Base-by-base conservation (phyloP, 306 rosid species). In the Senna siamea region DNA sequence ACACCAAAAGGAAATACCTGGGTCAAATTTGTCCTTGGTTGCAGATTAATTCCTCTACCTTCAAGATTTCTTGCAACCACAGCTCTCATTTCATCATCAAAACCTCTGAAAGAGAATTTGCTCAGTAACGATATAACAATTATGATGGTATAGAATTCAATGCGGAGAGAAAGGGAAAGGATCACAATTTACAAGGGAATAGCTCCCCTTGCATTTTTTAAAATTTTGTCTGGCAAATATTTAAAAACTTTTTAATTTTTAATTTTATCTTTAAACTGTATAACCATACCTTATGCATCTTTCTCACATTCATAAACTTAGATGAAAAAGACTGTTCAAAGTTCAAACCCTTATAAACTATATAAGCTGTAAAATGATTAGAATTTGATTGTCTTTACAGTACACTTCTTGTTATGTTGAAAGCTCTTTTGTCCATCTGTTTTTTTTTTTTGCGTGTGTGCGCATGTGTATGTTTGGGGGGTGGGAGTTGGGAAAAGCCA, bases 61-160 rank as follows among this genome's bases (percentile, higher is more conserved):
- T 94, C 99, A 56, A 94, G 92, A 79, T 89, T 94, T 82, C 96
- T 90, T 72, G 99, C 96, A 54, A 89, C 97, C 43, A 84, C 93
- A 22, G 96, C 93, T 79, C 99, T 91, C 96, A 94, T 89, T 88
- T 94, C 99, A 74, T 94, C 97, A 83, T 94, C 99, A 81, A 94
- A 94, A 76, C 97, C 97, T 83, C 99, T 94, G 84, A 53, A 72
- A 47, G 38, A 78, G 53, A 84, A 78, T 17, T 66, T 75, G 23
- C 10, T 38, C 50, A 62, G 2, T 62, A 19, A 6, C 30, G 18
- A 62, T 5, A 38, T 37, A 5, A 37, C 40, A 37, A 37, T 37
- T 26, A 26, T 26, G 46, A 9, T 62, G 5, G 9, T n/a, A 22
- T 18, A 9, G 68, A 38, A 17, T 12, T n/a, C 30, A 61, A 61